Base-by-base conservation (phyloP, 2,329 filamentous ascomycete genomes). In the Pseudogymnoascus pannorum region DNA sequence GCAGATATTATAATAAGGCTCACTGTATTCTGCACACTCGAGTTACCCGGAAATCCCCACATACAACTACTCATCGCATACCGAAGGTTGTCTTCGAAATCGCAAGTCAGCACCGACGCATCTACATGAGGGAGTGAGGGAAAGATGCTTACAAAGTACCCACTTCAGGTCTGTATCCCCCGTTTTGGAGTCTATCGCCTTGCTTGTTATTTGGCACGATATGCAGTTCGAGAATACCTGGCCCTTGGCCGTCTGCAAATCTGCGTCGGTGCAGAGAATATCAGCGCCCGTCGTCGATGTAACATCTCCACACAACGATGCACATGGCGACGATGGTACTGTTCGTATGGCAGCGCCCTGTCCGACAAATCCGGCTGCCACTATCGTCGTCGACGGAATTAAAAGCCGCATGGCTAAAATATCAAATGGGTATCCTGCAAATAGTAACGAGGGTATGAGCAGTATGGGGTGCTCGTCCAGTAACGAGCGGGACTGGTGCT, bases 21-120 rank as follows among this genome's bases (percentile, higher is more conserved):
- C 72, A 85, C 83, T 73, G 76, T 42, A 81, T 86, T 11, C 78
- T 72, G 65, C 84, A 75, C 68, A 9, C 76, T 65, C 1, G 74
- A 66, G 60, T 81, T 78, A 29, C 75, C 72, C 0, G 78, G 78
- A 5, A 72, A 70, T 2, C 79, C 80, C 63, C 78, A 87, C 0
- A 87, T 66, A 67, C 85, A 87, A 66, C 79, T 78, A 1, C 79
- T 80, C 1, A 80, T 65, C 5, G 81, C 76, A 67, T 79, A 86
- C 68, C 84, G 77, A 59, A 86, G 65, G 65, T 87, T 87, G 65
- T 85, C 83, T 86, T 38, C 11, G 1, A 18, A 31, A 26, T 26
- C 18, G 26, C 59, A 31, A 62, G 44, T 31, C 14, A 59, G 24
- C 24, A 61, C 29, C 31, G n/a, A 4, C 8, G 20, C 40, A 38